Conservation (phyloP, 495 filamentous ascomycete genomes). For the Podospora fimiseda region DNA sequence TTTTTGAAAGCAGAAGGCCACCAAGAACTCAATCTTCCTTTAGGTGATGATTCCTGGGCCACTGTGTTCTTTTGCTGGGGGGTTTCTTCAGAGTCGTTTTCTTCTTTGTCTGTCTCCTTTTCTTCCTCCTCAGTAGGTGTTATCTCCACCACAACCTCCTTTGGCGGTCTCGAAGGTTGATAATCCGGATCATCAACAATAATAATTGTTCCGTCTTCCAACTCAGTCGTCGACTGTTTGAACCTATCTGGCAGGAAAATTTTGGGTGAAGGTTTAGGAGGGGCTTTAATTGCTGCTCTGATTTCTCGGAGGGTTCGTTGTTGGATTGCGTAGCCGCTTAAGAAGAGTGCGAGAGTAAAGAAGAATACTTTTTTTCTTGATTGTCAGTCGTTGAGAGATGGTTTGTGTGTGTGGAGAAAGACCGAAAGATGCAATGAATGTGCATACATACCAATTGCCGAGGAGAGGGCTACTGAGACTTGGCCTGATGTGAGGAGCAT, state of each 20-base stretch:
- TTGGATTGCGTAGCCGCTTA: conserved; percentile 48
- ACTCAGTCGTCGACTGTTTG: conserved; percentile 25
- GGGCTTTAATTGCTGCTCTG: conserved; percentile 39
- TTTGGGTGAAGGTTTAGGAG: conserved; percentile 34
- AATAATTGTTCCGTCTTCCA: conserved; percentile 2
- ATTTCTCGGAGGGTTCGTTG: conserved; percentile 48
- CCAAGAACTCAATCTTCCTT: too few relatives aligned
- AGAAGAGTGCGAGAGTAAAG: conserved; percentile 47
- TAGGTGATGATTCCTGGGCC: too few relatives aligned
- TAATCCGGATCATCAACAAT: not conserved
- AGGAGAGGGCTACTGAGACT: conserved; percentile 46
- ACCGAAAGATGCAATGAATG: too few relatives aligned
- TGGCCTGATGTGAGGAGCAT: conserved; percentile 50
- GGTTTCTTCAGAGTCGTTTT: conserved; percentile 3
- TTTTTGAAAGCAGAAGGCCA: too few relatives aligned
- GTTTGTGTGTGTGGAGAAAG: conserved; percentile 3
- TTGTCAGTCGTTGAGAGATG: conserved; percentile 23
- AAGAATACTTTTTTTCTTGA: conserved; percentile 37
- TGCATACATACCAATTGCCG: conserved; percentile 38
- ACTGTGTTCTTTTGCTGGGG: too few relatives aligned
- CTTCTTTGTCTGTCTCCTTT: conserved; percentile 4
- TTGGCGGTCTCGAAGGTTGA: not conserved
- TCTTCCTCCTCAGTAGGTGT: conserved; percentile 21
- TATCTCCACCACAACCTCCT: conserved; percentile 24
- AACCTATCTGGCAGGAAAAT: conserved; percentile 39